A percentile compares a stretch with the other conserved stretches of the same genome.
Evolutionary conservation across 768 basidiomycete genomes (phyloP).

Genomic region (Punctularia strigosozonata): DNA sequence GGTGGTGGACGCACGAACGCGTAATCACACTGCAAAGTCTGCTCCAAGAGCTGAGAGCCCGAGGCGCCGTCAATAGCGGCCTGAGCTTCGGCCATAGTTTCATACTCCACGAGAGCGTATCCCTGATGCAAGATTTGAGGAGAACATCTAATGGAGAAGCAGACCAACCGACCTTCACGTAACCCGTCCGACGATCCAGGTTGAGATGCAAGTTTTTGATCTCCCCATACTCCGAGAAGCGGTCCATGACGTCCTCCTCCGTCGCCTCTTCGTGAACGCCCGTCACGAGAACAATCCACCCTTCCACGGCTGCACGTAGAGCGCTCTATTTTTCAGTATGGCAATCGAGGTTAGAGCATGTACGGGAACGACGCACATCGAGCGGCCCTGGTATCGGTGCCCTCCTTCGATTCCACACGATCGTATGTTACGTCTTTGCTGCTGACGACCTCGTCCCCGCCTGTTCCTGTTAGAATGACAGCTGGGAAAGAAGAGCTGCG

Average conservation of each 20-base stretch:
- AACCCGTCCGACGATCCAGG: slow-evolving; percentile 92
- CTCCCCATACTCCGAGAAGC: slow-evolving; percentile 93
- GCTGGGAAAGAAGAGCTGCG: no score
- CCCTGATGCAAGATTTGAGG: slow-evolving; percentile 44
- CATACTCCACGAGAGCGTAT: slow-evolving; percentile 96
- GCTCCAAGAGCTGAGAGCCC: slow-evolving; percentile 75
- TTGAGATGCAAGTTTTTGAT: slow-evolving; percentile 98
- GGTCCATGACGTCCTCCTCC: slow-evolving; percentile 93
- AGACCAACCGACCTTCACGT: slow-evolving; percentile 74
- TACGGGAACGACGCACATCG: slow-evolving; percentile 48
- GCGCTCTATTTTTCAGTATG: slow-evolving; percentile 4
- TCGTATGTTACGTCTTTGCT: slow-evolving; percentile 67
- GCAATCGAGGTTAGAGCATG: slow-evolving; percentile 4
- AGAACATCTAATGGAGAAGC: slow-evolving; percentile 1
- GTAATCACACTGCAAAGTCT: slow-evolving; percentile 81
- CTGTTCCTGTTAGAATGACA: slow-evolving; percentile 19
- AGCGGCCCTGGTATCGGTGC: slow-evolving; percentile 69
- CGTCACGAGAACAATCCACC: slow-evolving; percentile 96
- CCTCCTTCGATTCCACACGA: slow-evolving; percentile 61
- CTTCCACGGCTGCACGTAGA: slow-evolving; percentile 72
- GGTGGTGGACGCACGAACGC: slow-evolving; percentile 84
- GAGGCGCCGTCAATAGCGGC: slow-evolving; percentile 86
- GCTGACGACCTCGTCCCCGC: slow-evolving; percentile 49
- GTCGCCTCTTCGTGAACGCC: slow-evolving; percentile 97
- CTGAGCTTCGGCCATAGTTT: slow-evolving; percentile 89